Base-by-base conservation (phyloP, 495 filamentous ascomycete genomes). In the Podospora appendiculata region DNA sequence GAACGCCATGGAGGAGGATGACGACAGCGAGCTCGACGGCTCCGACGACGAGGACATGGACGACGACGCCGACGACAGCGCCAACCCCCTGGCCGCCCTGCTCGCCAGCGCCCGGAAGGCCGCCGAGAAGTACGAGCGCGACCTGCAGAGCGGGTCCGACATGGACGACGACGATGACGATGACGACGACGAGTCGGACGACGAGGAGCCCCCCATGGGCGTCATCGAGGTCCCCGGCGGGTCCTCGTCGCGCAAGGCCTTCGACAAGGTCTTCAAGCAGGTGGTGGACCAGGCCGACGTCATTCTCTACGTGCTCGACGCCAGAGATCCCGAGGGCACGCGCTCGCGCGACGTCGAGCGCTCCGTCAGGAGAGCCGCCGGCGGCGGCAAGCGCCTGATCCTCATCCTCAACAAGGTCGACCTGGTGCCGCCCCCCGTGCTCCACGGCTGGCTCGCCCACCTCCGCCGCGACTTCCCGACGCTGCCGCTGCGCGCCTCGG, bases 401-500 rank as follows among this genome's bases (percentile, higher is more conserved):
- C 83, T 97, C 52, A 84, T 97, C 51, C 77, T 97, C 55, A 97
- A 97, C 83, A 97, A 97, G 77, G 93, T 95, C 65, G 92, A 97
- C 64, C 80, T 97, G 34, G 78, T 96, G 33, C 92, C 92, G 10
- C 82, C 88, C 2, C 67, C 80, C 2, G 87, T 91, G 18, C 80
- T 95, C 44, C 89, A 88, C 67, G 77, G 70, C 53, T 97, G 92
- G 92, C 79, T 97, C 55, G 64, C 77, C 46, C 84, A 96, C 67
- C 79, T 97, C 57, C 85, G 89, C 49, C 83, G 90, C 51, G 95
- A 84, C 69, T 96, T 96, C 78, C 92, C 92, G 33, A 95, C 92
- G 1, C 78, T 97, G 17, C 92, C 92, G 0, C 81, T 97, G 18
- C 89, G 90, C 60, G 91, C 92, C 1, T 90, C 88, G 45, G 85